These are phyloP conservation scores for Podaxis carcinomalis DNA, from an alignment of 768 basidiomycete genomes.

Conservation along the genomic window DNA sequence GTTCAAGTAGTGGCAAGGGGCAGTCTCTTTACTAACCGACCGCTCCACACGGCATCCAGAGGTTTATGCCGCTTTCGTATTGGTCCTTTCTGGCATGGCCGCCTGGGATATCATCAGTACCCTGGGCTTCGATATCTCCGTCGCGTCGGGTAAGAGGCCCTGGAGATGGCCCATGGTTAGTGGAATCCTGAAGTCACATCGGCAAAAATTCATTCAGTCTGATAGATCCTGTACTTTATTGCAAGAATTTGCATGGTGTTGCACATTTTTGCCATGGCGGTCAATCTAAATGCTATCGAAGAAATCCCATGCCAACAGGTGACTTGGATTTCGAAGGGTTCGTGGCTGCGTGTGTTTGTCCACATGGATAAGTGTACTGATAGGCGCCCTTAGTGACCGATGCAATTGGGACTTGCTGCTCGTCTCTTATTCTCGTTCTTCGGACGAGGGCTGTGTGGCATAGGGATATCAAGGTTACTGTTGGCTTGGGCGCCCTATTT, in stretches of 20 bases:
- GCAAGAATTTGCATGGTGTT: slow-evolving; percentile 29
- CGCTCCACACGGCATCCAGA: slow-evolving; percentile 13
- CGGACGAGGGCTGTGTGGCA: slow-evolving; percentile 32
- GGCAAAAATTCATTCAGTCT: not conserved
- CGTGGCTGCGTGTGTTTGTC: not conserved
- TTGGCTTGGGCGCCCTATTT: slow-evolving; percentile 19
- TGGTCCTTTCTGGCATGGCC: slow-evolving; percentile 28
- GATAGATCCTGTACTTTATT: slow-evolving; percentile 27
- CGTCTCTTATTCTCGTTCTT: slow-evolving; percentile 29
- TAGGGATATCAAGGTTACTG: slow-evolving; percentile 20
- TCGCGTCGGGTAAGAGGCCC: slow-evolving; percentile 23
- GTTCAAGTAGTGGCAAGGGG: not conserved
- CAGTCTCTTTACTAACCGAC: not conserved
- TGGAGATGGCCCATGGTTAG: slow-evolving; percentile 32
- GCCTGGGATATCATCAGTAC: slow-evolving; percentile 28
- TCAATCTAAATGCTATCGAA: slow-evolving; percentile 28
- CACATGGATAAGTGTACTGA: not conserved
- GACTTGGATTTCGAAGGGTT: slow-evolving; percentile 30
- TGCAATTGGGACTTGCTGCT: slow-evolving; percentile 27
- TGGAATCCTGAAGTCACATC: not conserved
- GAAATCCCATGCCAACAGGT: slow-evolving; percentile 29
- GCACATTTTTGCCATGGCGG: slow-evolving; percentile 28
- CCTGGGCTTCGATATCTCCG: slow-evolving; percentile 27
- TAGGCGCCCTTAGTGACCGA: slow-evolving; percentile 21
- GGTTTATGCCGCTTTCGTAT: slow-evolving; percentile 26